Evolutionary conservation across 257 asterid genomes (phyloP), one percentile per base, ranked within the genome.

Genomic region (Penstemon newberryi): DNA sequence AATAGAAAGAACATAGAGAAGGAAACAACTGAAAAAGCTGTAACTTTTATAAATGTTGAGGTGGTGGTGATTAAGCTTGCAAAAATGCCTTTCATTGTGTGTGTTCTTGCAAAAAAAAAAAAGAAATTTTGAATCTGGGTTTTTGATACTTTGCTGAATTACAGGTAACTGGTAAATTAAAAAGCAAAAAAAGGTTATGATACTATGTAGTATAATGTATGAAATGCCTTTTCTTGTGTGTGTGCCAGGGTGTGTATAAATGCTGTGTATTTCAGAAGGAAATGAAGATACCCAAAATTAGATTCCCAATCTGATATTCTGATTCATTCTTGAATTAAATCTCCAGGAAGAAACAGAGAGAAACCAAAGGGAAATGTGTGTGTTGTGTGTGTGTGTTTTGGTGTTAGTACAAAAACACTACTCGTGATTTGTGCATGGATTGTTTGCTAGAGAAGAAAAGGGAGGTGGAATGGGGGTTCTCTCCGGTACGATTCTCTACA

Each of bases 1-100:
- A 79, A 66, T 36, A 87, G 73, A 54, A 72, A 59, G 84, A 82
- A 73, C 19, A 80, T 43, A 38, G 77, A 10, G 81, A 83, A 59
- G 9, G 77, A 74, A 74, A 80, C 60, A 65, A 87, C 75, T 44
- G 80, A 71, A 60, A 84, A 60, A 46, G 77, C 60, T 63, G 70
- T 43, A 67, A 80, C 66, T 71, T 81, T 81, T 75, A 75, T 43
- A 71, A 76, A 70, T 57, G 80, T 64, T 43, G 77, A 68, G 11
- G 74, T 53, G 64, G 53, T 52, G 67, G 80, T 52, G 52, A 63
- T 45, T 56, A 66, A 68, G 59, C 84, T 73, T 46, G 75, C 33
- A 41, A 33, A 36, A 45, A 59, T 57, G 70, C 66, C 70, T 53
- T 60, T 77, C 83, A 81, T 70, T 38, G 59, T 59, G 51, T 49